phyloP scores from a whole-genome alignment of 2,329 filamentous ascomycete species.

The Diaporthe citri region DNA sequence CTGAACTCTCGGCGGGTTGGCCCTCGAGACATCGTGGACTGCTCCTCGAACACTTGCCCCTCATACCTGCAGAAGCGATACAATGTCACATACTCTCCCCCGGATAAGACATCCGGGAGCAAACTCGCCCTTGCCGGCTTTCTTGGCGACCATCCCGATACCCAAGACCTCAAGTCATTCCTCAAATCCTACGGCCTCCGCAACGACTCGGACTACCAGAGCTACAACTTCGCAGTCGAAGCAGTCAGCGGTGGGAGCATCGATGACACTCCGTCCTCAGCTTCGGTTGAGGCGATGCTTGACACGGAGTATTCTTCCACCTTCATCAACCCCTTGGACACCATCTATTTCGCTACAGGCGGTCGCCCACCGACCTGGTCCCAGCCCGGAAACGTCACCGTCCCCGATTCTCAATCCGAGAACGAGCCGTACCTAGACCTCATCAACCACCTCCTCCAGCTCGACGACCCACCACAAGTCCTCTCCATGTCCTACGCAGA shows the following conservation, averaged over 20 bases:
- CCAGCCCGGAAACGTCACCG: neutral
- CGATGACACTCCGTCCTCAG: constrained; percentile 46
- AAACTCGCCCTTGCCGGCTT: constrained; percentile 26
- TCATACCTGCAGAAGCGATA: constrained; percentile 63
- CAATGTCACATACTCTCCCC: constrained; percentile 46
- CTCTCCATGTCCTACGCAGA: constrained; percentile 78
- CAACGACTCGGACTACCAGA: neutral
- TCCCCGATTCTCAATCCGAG: neutral
- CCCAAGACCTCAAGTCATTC: constrained; percentile 5
- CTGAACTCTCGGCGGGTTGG: neutral
- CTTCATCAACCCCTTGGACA: constrained; percentile 14
- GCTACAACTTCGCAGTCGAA: constrained; percentile 14
- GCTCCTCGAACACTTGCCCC: constrained; percentile 57
- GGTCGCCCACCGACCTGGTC: constrained; percentile 52
- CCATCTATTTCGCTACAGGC: constrained; percentile 8
- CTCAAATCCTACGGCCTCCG: constrained; percentile 3
- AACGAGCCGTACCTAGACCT: constrained; percentile 26
- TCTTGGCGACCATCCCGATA: constrained; percentile 17
- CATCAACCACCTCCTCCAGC: constrained; percentile 45
- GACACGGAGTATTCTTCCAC: neutral
- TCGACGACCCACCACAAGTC: constrained; percentile 70
- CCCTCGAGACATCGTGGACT: constrained; percentile 41
- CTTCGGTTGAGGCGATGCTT: constrained; percentile 1
- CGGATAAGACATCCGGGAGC: constrained; percentile 19
- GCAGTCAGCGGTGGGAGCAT: constrained; percentile 10